Conservation (phyloP, 345 rosid genomes). For the Populus davidiana region DNA sequence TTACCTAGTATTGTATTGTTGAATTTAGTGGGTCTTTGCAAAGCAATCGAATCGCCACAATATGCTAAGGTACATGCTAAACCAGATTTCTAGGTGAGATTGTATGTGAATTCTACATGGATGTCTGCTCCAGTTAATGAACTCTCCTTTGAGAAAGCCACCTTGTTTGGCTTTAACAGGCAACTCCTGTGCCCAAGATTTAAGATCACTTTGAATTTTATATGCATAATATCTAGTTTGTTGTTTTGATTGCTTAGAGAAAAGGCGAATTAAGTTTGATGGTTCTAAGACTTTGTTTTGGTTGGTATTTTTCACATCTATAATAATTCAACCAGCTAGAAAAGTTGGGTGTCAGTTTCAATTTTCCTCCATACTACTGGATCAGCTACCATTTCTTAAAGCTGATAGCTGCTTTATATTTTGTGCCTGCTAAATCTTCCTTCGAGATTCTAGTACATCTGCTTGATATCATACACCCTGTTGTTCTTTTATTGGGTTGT, state of each 20-base stretch:
- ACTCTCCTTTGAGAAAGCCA: slow-evolving; percentile 59
- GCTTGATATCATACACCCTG: neutral
- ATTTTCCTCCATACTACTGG: neutral
- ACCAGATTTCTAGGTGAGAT: slow-evolving; percentile 64
- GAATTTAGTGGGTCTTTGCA: slow-evolving; percentile 3
- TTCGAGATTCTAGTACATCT: neutral
- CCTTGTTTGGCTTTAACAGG: slow-evolving; percentile 63
- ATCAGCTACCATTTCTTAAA: neutral
- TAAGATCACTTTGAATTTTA: neutral
- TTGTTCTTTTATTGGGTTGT: slow-evolving; percentile 36
- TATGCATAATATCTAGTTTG: neutral
- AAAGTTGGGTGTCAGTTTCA: too few species aligned
- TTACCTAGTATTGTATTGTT: neutral
- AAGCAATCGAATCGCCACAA: slow-evolving; percentile 47
- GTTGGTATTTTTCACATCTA: neutral
- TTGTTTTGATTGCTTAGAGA: neutral
- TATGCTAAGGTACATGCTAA: slow-evolving; percentile 49
- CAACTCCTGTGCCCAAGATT: neutral
- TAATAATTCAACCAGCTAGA: neutral
- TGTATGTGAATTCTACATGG: slow-evolving; percentile 51
- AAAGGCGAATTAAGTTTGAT: neutral
- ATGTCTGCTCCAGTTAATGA: slow-evolving; percentile 46
- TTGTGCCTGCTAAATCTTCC: neutral
- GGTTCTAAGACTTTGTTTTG: neutral
- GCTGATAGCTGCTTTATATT: neutral